Evolutionary conservation across 192 early-diverging fungal species (phyloP).

Genomic region (Coemansia sp.): DNA sequence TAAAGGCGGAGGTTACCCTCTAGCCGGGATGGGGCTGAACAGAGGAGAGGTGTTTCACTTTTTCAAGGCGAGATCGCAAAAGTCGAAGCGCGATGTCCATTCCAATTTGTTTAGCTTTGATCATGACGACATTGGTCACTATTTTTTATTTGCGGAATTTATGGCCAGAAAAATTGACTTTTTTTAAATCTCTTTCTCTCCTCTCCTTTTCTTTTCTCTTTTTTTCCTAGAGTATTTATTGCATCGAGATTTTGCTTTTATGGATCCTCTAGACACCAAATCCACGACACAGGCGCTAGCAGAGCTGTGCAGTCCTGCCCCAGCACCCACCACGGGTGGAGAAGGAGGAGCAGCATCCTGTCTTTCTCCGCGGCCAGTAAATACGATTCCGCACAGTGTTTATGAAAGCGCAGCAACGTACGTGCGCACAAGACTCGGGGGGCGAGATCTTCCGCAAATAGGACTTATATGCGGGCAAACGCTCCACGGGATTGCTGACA

Average conservation of each 20-base stretch:
- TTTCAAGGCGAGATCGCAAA: too few relatives aligned
- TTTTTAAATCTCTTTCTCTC: too few relatives aligned
- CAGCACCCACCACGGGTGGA: background rate
- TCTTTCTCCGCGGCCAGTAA: slow-evolving; percentile 37
- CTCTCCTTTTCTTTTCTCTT: background rate
- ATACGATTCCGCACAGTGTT: slow-evolving; percentile 52
- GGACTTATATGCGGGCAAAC: slow-evolving; percentile 86
- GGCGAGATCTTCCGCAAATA: slow-evolving; percentile 58
- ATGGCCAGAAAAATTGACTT: too few relatives aligned
- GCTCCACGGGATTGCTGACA: slow-evolving; percentile 77
- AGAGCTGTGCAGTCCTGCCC: background rate
- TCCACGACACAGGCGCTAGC: slow-evolving; percentile 5
- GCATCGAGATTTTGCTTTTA: background rate
- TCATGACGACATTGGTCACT: too few relatives aligned
- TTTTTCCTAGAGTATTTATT: background rate
- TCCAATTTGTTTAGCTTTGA: too few relatives aligned
- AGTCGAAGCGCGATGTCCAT: too few relatives aligned
- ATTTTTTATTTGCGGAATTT: too few relatives aligned
- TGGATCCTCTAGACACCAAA: background rate
- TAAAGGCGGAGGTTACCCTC: slow-evolving; percentile 38
- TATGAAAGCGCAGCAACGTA: slow-evolving; percentile 58
- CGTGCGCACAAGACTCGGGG: slow-evolving; percentile 47
- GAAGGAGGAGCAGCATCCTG: background rate
- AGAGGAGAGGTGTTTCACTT: too few relatives aligned
- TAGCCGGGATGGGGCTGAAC: too few relatives aligned